Percentiles rank a stretch among this genome's conserved stretches.
Conservation (phyloP, 2,329 filamentous ascomycete species). For the Nigrospora oryzae region DNA sequence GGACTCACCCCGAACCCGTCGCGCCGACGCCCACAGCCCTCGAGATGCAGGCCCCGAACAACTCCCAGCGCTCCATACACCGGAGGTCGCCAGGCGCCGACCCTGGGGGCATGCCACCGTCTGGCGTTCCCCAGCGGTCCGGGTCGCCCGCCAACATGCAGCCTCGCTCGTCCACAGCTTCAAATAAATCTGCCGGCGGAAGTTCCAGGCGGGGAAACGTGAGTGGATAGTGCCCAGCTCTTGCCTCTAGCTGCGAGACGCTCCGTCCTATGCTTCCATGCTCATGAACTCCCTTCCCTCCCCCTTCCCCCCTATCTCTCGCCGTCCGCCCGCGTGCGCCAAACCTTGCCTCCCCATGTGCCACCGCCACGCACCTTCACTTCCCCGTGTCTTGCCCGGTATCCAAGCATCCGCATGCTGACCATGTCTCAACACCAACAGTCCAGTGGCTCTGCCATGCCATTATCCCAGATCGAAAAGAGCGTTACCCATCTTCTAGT, state of each 20-base stretch:
- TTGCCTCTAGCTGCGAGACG: not conserved
- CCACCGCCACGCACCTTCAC: no score
- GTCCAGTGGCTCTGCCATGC: slow-evolving; percentile 58
- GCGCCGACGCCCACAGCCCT: no score
- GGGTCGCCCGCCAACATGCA: slow-evolving; percentile 55
- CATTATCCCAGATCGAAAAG: slow-evolving; percentile 95
- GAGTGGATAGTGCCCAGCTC: slow-evolving; percentile 25
- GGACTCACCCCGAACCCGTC: no score
- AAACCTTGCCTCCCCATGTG: no score
- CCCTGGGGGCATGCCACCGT: slow-evolving; percentile 39
- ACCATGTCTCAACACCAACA: not conserved
- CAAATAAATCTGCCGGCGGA: slow-evolving; percentile 48
- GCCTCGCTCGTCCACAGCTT: slow-evolving; percentile 57
- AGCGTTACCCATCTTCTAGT: slow-evolving; percentile 96
- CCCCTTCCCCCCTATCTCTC: no score
- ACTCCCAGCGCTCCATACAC: slow-evolving; percentile 46
- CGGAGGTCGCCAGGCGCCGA: slow-evolving; percentile 58
- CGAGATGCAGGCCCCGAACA: slow-evolving; percentile 41
- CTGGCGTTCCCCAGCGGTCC: slow-evolving; percentile 44
- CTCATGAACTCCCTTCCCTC: no score
- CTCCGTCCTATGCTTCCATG: no score
- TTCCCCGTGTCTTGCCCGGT: no score
- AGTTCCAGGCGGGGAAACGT: slow-evolving; percentile 49
- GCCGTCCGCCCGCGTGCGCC: no score
- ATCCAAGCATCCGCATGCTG: no score